Percentiles rank a stretch among this genome's conserved stretches.
These are phyloP conservation scores for Copromyces sp. DNA, from an alignment of 495 filamentous ascomycete genomes.

Conservation along the genomic window DNA sequence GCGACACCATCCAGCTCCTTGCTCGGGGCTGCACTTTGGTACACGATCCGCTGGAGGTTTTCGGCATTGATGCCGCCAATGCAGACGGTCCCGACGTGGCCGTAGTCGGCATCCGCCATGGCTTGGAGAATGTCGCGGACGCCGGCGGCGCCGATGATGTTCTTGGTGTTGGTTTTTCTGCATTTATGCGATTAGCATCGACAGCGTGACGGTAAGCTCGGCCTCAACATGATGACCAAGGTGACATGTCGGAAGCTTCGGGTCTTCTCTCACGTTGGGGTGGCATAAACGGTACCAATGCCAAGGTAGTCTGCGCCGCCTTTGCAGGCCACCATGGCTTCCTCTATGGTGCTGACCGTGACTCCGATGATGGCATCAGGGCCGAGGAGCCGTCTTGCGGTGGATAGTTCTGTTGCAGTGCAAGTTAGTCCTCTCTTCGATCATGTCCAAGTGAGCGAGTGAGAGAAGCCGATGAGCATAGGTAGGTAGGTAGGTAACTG, in stretches of 20 bases:
- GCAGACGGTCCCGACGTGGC: conserved; percentile 48
- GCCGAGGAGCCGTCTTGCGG: conserved; percentile 64
- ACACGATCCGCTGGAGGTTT: conserved; percentile 65
- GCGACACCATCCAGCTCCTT: conserved; percentile 70
- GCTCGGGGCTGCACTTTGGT: conserved; percentile 41
- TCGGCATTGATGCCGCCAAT: conserved; percentile 82
- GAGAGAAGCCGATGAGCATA: not conserved
- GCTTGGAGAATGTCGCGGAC: conserved; percentile 55
- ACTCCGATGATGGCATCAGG: conserved; percentile 57
- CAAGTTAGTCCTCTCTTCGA: not conserved
- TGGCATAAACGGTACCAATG: conserved; percentile 79
- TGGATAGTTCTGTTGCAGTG: conserved; percentile 39
- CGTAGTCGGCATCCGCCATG: conserved; percentile 33
- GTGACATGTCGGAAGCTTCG: not conserved
- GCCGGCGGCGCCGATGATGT: conserved; percentile 73
- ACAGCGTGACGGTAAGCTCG: not conserved
- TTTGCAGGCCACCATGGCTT: conserved; percentile 55
- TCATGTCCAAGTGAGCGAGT: not conserved
- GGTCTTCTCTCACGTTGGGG: conserved; percentile 51
- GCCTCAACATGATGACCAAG: not conserved
- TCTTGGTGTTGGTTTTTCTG: conserved; percentile 66
- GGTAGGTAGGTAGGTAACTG: not conserved
- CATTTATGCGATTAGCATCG: conserved; percentile 2
- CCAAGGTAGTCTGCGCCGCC: conserved; percentile 81
- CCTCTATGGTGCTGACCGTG: conserved; percentile 55